Percentiles rank a stretch among this genome's conserved stretches.
Evolutionary conservation across 805 yeast species (phyloP).

Genomic region (Vanderwaltozyma polyspora): DNA sequence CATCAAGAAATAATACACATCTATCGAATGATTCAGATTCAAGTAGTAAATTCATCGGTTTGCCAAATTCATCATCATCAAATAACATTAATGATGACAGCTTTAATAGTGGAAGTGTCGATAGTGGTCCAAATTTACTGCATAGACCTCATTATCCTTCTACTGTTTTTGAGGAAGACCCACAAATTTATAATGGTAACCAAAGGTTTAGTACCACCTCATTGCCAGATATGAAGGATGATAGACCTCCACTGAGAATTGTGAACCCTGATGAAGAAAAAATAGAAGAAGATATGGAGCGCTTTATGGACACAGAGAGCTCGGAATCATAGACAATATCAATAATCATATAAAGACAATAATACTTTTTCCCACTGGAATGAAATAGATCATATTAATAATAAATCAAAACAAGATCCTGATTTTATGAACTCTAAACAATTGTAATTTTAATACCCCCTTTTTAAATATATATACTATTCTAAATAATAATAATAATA

Average conservation of each 20-base stretch:
- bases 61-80: background rate
- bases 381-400: too few species aligned
- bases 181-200: constrained; percentile 30
- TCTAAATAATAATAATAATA: too few species aligned
- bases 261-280: constrained; percentile 34
- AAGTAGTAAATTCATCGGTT: background rate
- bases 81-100: background rate
- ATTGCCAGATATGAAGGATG: constrained; percentile 34
- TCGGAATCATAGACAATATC: too few species aligned
- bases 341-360: too few species aligned
- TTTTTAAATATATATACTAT: too few species aligned
- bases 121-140: background rate
- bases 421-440: too few species aligned
- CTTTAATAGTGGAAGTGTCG: background rate
- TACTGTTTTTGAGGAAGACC: constrained; percentile 10
- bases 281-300: constrained; percentile 2
- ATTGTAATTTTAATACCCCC: too few species aligned
- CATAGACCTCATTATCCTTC: constrained; percentile 2
- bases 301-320: background rate
- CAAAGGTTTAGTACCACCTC: constrained; percentile 45
- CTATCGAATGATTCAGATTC: constrained; percentile 2
- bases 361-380: too few species aligned
- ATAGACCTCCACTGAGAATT: constrained; percentile 37
- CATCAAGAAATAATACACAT: constrained; percentile 5
- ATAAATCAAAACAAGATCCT: too few species aligned